Evolutionary conservation across 225 moss, liverwort and hornwort species (phyloP), one percentile per base, ranked within the genome.

Genomic region (Neckera pumila): DNA sequence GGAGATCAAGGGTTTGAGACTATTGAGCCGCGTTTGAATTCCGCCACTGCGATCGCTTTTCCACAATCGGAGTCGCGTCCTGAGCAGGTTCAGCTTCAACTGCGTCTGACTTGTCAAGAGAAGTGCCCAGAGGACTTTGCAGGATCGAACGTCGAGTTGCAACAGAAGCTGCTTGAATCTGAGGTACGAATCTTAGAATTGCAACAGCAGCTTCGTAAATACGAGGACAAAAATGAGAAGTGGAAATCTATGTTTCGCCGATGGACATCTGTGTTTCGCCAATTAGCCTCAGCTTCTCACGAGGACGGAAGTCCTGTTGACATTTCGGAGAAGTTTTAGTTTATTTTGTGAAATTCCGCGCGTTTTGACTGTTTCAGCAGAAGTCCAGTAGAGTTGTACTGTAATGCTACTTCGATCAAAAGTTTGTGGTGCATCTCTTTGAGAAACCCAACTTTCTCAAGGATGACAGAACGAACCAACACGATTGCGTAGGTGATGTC

Each of bases 281-380:
- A 67, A 67, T 7, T 67, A 67, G 20, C n/a, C 1, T 66, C 3
- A 21, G 22, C 21, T n/a, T 67, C 21, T 3, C 6, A 21, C 21
- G 3, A 3, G 36, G 21, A n/a, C 21, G 67, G 67, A 67, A 2
- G 2, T 67, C 67, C n/a, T 67, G 67, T 21, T 67, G 67, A 67
- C n/a, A 2, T 67, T 21, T 21, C 12, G 12, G n/a, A 21, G 12
- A n/a, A 22, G n/a, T 3, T n/a, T n/a, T n/a, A 6, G 4, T 5
- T 5, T 20, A 11, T 20, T 28, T 45, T 17, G 11, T 30, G 0
- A 0, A 0, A 28, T n/a, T n/a, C n/a, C n/a, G n/a, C n/a, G 73
- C 0, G 73, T 28, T 45, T 47, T 45, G 74, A 28, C 17, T 45
- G 73, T 45, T 73, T 30, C 73, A 73, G 10, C 73, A 17, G 17